A percentile compares a stretch with the other conserved stretches of the same genome.
phyloP scores from a whole-genome alignment of 768 basidiomycete genomes.

The Tricholoma bakamatsutake region DNA sequence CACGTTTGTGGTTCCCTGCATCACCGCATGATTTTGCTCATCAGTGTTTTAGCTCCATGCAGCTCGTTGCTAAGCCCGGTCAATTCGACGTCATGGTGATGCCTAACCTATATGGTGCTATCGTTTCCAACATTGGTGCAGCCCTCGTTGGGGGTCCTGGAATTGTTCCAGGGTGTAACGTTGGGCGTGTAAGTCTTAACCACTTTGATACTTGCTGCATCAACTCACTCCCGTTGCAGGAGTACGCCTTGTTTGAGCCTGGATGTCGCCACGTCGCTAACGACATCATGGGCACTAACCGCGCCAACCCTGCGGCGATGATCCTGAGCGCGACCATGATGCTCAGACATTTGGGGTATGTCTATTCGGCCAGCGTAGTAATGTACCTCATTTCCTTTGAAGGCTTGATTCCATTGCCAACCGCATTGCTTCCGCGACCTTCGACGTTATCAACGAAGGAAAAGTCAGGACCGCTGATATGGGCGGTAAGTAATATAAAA shows the following conservation, averaged over 20 bases:
- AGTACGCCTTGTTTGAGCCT: slow-evolving; percentile 97
- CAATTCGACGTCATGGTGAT: slow-evolving; percentile 99
- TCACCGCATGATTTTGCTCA: slow-evolving; percentile 1
- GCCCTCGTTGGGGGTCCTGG: slow-evolving; percentile 98
- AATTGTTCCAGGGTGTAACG: slow-evolving; percentile 96
- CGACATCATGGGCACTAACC: slow-evolving; percentile 95
- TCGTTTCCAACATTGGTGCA: slow-evolving; percentile 97
- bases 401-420: slow-evolving; percentile 93
- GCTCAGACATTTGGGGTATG: slow-evolving; percentile 91
- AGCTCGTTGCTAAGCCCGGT: slow-evolving; percentile 90
- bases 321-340: slow-evolving; percentile 97
- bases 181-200: slow-evolving; percentile 67
- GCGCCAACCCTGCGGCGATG: slow-evolving; percentile 96
- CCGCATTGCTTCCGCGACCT: slow-evolving; percentile 86
- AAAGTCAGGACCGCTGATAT: slow-evolving; percentile 92
- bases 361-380: slow-evolving; percentile 2
- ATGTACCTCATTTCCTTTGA: slow-evolving; percentile 17
- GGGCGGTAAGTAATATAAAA: slow-evolving; percentile 59
- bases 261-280: slow-evolving; percentile 94
- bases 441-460: slow-evolving; percentile 85
- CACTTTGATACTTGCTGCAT: not conserved
- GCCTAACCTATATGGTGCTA: slow-evolving; percentile 96
- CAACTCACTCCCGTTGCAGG: slow-evolving; percentile 36
- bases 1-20: slow-evolving; percentile 49
- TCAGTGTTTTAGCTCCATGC: slow-evolving; percentile 74